These are phyloP conservation scores for Eragrostis tef DNA, from an alignment of 202 grass and related monocot genomes.

Conservation along the genomic window DNA sequence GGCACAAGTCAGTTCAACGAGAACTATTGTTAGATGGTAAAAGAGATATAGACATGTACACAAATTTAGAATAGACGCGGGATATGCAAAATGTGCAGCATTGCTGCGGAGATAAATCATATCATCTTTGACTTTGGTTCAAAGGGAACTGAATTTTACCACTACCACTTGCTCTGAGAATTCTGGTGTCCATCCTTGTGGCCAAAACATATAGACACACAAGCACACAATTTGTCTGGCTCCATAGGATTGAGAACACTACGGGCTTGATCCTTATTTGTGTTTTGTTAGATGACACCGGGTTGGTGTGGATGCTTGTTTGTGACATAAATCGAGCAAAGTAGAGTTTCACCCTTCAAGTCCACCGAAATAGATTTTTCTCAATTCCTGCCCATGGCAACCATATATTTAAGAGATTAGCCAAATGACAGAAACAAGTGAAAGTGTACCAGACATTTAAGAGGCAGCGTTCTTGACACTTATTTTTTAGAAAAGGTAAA, in stretches of 20 bases:
- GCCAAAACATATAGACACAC: not conserved
- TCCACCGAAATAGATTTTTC: not conserved
- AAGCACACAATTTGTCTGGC: not conserved
- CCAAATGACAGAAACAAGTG: not conserved
- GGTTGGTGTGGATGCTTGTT: not conserved
- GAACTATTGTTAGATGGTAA: not conserved
- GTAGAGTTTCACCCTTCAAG: not conserved
- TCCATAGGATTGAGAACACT: not conserved
- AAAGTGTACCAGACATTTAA: not conserved
- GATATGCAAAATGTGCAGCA: not conserved
- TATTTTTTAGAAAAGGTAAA: not conserved
- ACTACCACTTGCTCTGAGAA: not conserved
- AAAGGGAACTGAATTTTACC: not conserved
- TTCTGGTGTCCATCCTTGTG: not conserved
- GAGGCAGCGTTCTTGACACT: too few relatives aligned
- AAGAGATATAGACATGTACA: too few relatives aligned
- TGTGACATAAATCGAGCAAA: not conserved
- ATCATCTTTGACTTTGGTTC: not conserved
- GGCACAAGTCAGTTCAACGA: not conserved
- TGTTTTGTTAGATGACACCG: not conserved
- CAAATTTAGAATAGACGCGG: not conserved
- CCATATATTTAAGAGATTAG: not conserved
- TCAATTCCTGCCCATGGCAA: not conserved
- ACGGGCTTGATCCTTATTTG: too few relatives aligned
- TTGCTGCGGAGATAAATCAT: not conserved